Conservation (phyloP, 495 filamentous ascomycete species). For the Immersiella caudata region DNA sequence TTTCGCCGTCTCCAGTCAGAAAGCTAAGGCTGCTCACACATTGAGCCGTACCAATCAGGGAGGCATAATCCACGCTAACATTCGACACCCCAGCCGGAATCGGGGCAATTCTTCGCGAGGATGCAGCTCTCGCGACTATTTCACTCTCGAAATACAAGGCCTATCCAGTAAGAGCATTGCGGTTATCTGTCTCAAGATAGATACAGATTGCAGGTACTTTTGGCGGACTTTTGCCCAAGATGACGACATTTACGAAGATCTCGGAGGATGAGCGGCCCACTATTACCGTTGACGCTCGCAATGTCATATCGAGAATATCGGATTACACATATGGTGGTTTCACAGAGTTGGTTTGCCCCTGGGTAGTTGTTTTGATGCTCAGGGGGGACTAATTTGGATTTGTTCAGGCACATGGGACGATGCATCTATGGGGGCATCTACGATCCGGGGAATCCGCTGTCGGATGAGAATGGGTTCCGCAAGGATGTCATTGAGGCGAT, state of each 20-base stretch:
- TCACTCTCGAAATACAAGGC: neutral
- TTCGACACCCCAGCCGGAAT: neutral
- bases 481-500: slow-evolving; percentile 73
- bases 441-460: slow-evolving; percentile 69
- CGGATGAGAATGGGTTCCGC: slow-evolving; percentile 73
- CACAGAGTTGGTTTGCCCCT: slow-evolving; percentile 31
- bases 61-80: neutral
- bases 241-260: slow-evolving; percentile 27
- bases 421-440: slow-evolving; percentile 88
- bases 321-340: slow-evolving; percentile 44
- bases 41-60: neutral
- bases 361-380: neutral
- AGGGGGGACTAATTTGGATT: too few species aligned
- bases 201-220: neutral
- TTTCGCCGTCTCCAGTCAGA: neutral
- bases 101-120: neutral
- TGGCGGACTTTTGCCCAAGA: neutral
- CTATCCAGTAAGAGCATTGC: neutral
- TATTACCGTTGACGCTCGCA: slow-evolving; percentile 18
- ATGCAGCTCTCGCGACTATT: neutral
- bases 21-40: neutral
- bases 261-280: slow-evolving; percentile 17
- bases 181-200: neutral
- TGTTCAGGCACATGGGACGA: slow-evolving; percentile 73
- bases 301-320: slow-evolving; percentile 22